Evolutionary conservation across 345 rosid species (phyloP).

Genomic region (Linum tenue): DNA sequence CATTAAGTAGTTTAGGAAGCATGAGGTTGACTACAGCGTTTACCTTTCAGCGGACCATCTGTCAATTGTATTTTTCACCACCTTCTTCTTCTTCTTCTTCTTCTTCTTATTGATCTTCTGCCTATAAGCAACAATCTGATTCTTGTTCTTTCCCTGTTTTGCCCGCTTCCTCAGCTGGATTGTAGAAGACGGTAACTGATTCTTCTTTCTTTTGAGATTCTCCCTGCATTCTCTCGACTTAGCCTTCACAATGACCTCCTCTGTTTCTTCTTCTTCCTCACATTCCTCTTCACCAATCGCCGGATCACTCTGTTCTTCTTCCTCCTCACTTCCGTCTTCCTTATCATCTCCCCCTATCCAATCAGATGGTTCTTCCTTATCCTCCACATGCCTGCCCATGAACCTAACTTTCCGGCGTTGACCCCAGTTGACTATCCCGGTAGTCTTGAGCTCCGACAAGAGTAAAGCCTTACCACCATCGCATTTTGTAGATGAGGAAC

Average conservation of each 20-base stretch:
- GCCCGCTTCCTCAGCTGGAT: slow-evolving; percentile 23
- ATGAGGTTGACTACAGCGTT: slow-evolving; percentile 3
- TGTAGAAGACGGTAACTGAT: slow-evolving; percentile 8
- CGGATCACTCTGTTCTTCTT: not conserved
- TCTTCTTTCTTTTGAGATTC: slow-evolving; percentile 11
- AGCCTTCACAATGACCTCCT: too few relatives aligned
- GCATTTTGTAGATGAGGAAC: slow-evolving; percentile 13
- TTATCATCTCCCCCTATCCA: not conserved
- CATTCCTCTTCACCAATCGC: not conserved
- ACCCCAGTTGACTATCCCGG: slow-evolving; percentile 67
- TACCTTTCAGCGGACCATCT: slow-evolving; percentile 86
- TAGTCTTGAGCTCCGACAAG: slow-evolving; percentile 39
- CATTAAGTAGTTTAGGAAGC: not conserved
- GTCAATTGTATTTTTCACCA: slow-evolving; percentile 31
- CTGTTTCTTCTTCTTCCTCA: slow-evolving; percentile 13
- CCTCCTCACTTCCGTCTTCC: slow-evolving; percentile 11
- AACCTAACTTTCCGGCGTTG: slow-evolving; percentile 51
- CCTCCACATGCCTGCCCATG: slow-evolving; percentile 10
- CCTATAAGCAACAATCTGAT: slow-evolving; percentile 32
- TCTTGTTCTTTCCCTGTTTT: slow-evolving; percentile 22
- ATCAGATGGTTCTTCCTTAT: not conserved
- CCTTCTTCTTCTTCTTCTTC: slow-evolving; percentile 31
- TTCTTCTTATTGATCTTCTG: too few relatives aligned
- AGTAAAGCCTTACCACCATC: slow-evolving; percentile 28
- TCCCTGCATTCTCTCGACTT: too few relatives aligned